Percentiles rank a stretch among this genome's conserved stretches.
phyloP scores from a whole-genome alignment of 306 rosid species.

The Mimosa bimucronata region DNA sequence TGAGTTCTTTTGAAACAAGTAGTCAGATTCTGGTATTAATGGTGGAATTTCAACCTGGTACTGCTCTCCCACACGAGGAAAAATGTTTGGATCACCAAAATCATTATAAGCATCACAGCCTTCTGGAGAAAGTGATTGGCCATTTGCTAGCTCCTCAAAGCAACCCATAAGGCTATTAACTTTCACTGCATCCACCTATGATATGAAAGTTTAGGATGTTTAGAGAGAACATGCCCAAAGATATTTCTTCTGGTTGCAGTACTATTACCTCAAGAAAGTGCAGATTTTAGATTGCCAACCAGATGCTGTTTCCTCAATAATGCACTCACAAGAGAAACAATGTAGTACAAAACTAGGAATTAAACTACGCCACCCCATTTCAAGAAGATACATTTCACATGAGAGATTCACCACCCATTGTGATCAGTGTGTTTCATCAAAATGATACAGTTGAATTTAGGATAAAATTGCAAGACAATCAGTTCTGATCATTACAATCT shows the following conservation, averaged over 20 bases:
- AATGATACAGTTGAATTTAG: too few species aligned
- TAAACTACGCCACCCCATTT: not conserved
- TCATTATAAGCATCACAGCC: constrained; percentile 38
- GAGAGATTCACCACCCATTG: constrained; percentile 26
- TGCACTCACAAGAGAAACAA: not conserved
- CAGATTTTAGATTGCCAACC: not conserved
- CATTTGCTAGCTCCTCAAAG: constrained; percentile 40
- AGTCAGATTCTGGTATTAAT: constrained; percentile 38
- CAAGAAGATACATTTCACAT: not conserved
- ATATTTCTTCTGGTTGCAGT: not conserved
- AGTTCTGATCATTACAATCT: constrained; percentile 13
- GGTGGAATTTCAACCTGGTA: constrained; percentile 59
- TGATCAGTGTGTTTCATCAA: constrained; percentile 4
- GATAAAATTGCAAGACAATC: not conserved
- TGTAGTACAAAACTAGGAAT: not conserved
- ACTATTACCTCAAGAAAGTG: not conserved
- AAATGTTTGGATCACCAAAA: constrained; percentile 47
- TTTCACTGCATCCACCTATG: constrained; percentile 52
- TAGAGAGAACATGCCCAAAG: not conserved
- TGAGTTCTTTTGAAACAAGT: constrained; percentile 30
- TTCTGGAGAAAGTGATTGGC: constrained; percentile 41
- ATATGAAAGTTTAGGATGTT: not conserved
- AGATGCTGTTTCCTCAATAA: too few species aligned
- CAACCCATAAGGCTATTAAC: constrained; percentile 35
- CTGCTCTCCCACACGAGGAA: constrained; percentile 60